Base-by-base conservation (phyloP, 495 filamentous ascomycete genomes). In the Sordaria brevicollis region DNA sequence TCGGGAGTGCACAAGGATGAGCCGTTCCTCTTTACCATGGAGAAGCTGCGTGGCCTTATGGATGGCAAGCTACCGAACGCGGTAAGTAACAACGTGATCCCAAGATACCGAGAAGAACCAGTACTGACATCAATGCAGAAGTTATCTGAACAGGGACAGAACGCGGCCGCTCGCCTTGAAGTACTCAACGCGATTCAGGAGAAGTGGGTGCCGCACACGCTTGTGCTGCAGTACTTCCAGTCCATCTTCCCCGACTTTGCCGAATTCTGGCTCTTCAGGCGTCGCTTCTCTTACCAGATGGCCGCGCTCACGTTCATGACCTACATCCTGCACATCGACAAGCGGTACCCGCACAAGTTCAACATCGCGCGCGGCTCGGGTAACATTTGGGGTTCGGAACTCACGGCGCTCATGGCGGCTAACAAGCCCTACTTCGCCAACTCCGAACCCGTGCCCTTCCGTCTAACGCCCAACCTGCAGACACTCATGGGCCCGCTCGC, bases 241-340 rank as follows among this genome's bases (percentile, higher is more conserved):
- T 84, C 87, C 70, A 92, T 88, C 9, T 97, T 94, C 80, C 92
- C 95, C 68, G 91, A 92, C 57, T 98, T 91, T 76, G 85, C 91
- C 31, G 94, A 97, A 75, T 97, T 98, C 86, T 98, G 94, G 92
- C 88, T 98, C 41, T 99, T 99, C 91, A 89, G 94, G 54, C 89
- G 93, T 65, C 93, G 96, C 69, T 97, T 98, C 79, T 90, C 92
- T 35, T 97, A 97, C 81, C 95, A 98, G 80, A 89, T 97, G 65
- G 93, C 95, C n/a, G 90, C 93, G 2, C 86, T 97, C 68, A 97
- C 94, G 13, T 99, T 98, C 83, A 96, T 99, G 91, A 99, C 96
- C 38, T 98, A 97, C 77, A 90, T 96, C 71, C 91, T 99, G 82
- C 92, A 93, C 83, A 97, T 98, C 86, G 91, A 91, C 78, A 90